Evolutionary conservation across 495 filamentous ascomycete species (phyloP).

Genomic region (Xeromyces bisporus): DNA sequence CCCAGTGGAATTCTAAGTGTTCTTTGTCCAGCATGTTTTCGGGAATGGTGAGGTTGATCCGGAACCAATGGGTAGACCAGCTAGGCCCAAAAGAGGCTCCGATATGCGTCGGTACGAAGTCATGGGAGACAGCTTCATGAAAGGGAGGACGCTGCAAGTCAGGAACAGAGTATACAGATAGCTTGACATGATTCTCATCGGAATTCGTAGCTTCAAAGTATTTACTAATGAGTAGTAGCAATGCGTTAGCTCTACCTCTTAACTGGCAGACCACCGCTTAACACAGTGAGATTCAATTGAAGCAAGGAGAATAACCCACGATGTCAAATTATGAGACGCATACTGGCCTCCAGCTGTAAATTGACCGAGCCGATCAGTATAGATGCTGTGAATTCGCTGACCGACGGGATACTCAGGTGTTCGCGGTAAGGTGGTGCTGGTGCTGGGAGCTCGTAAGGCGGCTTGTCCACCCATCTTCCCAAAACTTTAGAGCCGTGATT

Average conservation of each 20-base stretch:
- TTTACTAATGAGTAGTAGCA: no score
- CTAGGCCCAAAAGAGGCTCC: slow-evolving; percentile 78
- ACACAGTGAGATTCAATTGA: background rate
- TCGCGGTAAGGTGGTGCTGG: slow-evolving; percentile 35
- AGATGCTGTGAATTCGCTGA: slow-evolving; percentile 74
- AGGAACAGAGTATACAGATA: slow-evolving; percentile 75
- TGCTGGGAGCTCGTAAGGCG: slow-evolving; percentile 22
- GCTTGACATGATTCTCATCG: slow-evolving; percentile 60
- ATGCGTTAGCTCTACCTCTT: no score
- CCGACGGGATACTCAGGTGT: slow-evolving; percentile 48
- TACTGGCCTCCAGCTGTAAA: slow-evolving; percentile 76
- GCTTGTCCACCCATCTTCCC: slow-evolving; percentile 35
- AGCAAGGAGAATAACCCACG: slow-evolving; percentile 30
- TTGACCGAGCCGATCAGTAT: slow-evolving; percentile 64
- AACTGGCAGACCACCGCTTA: no score
- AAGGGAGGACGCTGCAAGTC: slow-evolving; percentile 70
- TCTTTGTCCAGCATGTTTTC: slow-evolving; percentile 49
- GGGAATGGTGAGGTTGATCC: slow-evolving; percentile 61
- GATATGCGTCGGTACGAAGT: slow-evolving; percentile 58
- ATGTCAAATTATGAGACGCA: slow-evolving; percentile 54
- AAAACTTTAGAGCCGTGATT: no score
- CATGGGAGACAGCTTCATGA: slow-evolving; percentile 64
- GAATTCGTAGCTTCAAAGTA: slow-evolving; percentile 57
- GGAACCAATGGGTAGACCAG: slow-evolving; percentile 99
- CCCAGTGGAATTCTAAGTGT: slow-evolving; percentile 87